phyloP scores from a whole-genome alignment of 805 yeast species.

The Metschnikowia sp. region DNA sequence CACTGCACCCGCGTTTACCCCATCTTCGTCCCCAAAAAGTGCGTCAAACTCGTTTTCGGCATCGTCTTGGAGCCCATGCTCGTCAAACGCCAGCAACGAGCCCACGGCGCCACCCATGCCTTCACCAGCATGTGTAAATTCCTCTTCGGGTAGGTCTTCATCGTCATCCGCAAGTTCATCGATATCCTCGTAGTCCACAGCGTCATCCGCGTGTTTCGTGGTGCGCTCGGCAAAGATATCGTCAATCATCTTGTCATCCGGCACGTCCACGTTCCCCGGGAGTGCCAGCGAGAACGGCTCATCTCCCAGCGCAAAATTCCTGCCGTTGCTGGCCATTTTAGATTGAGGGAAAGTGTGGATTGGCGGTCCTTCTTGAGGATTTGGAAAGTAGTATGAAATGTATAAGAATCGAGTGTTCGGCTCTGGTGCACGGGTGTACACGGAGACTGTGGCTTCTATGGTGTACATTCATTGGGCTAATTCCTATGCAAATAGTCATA shows the following conservation, averaged over 20 bases:
- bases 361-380: too few species aligned
- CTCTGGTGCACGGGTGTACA: conserved; percentile 3
- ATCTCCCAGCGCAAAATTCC: background rate
- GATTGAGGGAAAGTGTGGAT: background rate
- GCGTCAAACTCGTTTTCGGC: conserved; percentile 42
- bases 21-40: conserved; percentile 31
- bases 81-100: conserved; percentile 13
- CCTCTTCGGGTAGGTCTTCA: conserved; percentile 15
- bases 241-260: conserved; percentile 37
- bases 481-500: too few species aligned
- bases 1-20: conserved; percentile 20
- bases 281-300: conserved; percentile 4
- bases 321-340: conserved; percentile 6
- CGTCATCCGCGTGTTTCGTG: conserved; percentile 82
- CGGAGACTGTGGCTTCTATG: background rate
- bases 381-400: background rate
- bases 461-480: too few species aligned
- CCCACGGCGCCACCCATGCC: background rate
- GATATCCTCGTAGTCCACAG: conserved; percentile 90
- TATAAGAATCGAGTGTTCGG: background rate
- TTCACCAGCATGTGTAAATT: conserved; percentile 3
- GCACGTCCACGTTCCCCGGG: conserved; percentile 24
- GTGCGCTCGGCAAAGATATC: conserved; percentile 33
- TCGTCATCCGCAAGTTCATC: conserved; percentile 95
- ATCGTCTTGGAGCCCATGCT: conserved; percentile 23